A percentile compares a stretch with the other conserved stretches of the same genome.
Evolutionary conservation across 495 filamentous ascomycete genomes (phyloP).

Genomic region (Cercophora sp.): DNA sequence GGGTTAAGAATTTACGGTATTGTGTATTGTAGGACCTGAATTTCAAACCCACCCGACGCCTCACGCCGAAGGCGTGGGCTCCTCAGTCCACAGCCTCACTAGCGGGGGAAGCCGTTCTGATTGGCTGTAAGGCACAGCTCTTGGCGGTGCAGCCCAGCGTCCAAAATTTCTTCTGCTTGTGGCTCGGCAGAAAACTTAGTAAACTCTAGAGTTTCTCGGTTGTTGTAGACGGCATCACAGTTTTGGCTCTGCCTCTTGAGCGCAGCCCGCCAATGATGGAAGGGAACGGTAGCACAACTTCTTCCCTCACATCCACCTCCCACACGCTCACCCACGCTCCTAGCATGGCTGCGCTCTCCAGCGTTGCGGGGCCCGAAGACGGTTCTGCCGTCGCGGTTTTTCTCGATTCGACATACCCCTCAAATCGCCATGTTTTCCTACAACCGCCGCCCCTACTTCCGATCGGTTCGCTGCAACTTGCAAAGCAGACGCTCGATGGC

Average conservation of each 20-base stretch:
- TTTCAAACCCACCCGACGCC: no score
- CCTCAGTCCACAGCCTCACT: no score
- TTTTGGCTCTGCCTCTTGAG: background rate
- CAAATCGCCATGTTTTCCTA: constrained; percentile 61
- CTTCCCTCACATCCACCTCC: constrained; percentile 54
- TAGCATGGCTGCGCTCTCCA: constrained; percentile 21
- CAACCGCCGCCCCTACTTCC: constrained; percentile 63
- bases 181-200: background rate
- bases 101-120: no score
- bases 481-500: constrained; percentile 72
- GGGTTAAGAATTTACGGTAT: no score
- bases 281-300: constrained; percentile 43
- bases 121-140: constrained; percentile 8
- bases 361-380: constrained; percentile 23
- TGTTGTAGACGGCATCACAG: background rate
- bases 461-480: constrained; percentile 59
- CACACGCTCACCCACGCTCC: constrained; percentile 48
- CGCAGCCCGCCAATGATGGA: constrained; percentile 34
- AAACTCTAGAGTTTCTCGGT: background rate
- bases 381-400: constrained; percentile 39
- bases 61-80: no score
- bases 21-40: no score
- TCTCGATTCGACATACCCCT: constrained; percentile 44
- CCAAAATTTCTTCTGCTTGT: constrained; percentile 13
- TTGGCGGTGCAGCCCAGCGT: constrained; percentile 12